A percentile compares a stretch with the other conserved stretches of the same genome.
These are phyloP conservation scores for Cadophora sp. DNA, from an alignment of 2,329 filamentous ascomycete species.

Conservation along the genomic window DNA sequence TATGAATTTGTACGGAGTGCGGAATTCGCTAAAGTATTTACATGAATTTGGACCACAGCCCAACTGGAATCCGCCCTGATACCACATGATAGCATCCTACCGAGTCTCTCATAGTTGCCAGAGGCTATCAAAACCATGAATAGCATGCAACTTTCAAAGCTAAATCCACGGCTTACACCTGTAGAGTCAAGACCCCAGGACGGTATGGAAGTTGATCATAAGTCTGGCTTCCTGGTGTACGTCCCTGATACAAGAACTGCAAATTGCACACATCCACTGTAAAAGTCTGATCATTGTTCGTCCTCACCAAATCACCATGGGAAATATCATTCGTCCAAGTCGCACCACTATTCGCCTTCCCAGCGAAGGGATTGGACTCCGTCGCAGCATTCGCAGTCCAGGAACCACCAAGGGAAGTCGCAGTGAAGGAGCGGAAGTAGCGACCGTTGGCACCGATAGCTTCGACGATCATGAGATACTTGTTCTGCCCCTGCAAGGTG, in stretches of 20 bases:
- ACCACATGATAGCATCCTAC: background rate
- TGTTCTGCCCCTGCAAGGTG: constrained; percentile 57
- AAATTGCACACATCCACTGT: constrained; percentile 69
- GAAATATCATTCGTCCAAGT: constrained; percentile 72
- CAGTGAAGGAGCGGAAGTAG: constrained; percentile 72
- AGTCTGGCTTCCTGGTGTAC: constrained; percentile 48
- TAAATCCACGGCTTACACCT: constrained; percentile 9
- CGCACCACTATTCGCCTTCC: constrained; percentile 69
- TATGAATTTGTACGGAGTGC: background rate
- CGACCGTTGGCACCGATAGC: constrained; percentile 62
- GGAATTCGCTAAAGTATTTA: background rate
- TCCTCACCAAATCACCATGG: constrained; percentile 67
- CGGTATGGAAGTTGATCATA: constrained; percentile 61
- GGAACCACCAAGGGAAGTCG: constrained; percentile 58
- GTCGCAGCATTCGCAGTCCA: constrained; percentile 64
- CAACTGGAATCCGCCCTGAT: background rate
- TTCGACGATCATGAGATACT: constrained; percentile 74
- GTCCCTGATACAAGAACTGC: constrained; percentile 69
- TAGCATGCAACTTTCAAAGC: background rate
- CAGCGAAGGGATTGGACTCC: constrained; percentile 68
- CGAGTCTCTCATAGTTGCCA: background rate
- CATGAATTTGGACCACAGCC: background rate
- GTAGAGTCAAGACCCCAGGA: constrained; percentile 60
- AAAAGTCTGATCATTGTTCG: constrained; percentile 65
- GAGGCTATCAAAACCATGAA: no score